Conservation (phyloP, 2,329 filamentous ascomycete genomes). For the Apiospora hydei region DNA sequence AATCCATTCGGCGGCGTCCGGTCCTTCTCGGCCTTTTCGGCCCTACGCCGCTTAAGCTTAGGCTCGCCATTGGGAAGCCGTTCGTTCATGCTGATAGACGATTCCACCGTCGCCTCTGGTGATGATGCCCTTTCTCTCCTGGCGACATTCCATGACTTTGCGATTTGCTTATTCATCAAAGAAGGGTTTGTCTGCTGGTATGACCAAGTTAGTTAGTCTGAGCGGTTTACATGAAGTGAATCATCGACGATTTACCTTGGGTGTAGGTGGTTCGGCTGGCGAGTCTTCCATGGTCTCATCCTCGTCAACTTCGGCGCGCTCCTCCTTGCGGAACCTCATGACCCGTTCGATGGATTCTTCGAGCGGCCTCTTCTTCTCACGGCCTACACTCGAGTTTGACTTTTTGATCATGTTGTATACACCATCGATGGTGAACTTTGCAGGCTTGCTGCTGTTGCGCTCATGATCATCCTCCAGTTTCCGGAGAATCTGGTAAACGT, state of each 20-base stretch:
- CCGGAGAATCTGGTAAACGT: conserved; percentile 80
- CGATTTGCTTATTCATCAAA: conserved; percentile 51
- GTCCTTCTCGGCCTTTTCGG: conserved; percentile 59
- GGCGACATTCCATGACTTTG: conserved; percentile 48
- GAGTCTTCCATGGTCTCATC: conserved; percentile 40
- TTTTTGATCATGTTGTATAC: conserved; percentile 83
- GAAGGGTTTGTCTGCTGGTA: conserved; percentile 35
- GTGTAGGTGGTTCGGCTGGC: conserved; percentile 34
- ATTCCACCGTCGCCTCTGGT: conserved; percentile 35
- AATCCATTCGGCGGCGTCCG: conserved; percentile 71
- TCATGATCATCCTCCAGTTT: conserved; percentile 75
- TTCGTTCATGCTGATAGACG: conserved; percentile 47
- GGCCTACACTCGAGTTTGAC: conserved; percentile 86
- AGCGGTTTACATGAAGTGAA: not conserved
- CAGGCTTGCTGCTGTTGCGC: conserved; percentile 37
- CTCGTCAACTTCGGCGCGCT: conserved; percentile 51
- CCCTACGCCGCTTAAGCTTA: conserved; percentile 69
- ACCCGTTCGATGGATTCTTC: conserved; percentile 88
- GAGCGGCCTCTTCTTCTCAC: conserved; percentile 80
- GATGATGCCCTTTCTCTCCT: conserved; percentile 31
- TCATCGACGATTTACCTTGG: conserved; percentile 35
- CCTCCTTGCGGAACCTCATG: conserved; percentile 74
- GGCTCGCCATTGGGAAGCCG: conserved; percentile 71
- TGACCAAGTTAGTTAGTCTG: not conserved
- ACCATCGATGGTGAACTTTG: conserved; percentile 62